Evolutionary conservation across 1,284 basidiomycete genomes (phyloP).

Genomic region (Trametes sp.): DNA sequence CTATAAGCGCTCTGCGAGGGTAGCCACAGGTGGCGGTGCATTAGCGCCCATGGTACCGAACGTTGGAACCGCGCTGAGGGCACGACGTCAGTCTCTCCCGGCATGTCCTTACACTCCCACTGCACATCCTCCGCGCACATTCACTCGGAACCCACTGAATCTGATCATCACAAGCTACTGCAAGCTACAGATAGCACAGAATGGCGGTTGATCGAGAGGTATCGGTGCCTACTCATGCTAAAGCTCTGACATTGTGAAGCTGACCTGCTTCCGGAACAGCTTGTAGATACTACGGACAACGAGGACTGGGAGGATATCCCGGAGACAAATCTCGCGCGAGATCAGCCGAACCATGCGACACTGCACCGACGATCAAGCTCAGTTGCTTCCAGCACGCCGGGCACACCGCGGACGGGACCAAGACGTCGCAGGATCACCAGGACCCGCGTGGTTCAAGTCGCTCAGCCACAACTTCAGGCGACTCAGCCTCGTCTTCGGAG

Average conservation of each 20-base stretch:
- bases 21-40: neutral
- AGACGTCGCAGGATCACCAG: conserved; percentile 33
- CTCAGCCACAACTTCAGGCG: conserved; percentile 19
- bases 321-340: conserved; percentile 6
- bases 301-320: conserved; percentile 36
- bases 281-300: neutral
- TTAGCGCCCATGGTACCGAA: neutral
- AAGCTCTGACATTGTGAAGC: too few species aligned
- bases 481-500: conserved; percentile 2
- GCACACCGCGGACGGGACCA: conserved; percentile 1
- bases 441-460: conserved; percentile 17
- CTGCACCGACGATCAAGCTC: neutral
- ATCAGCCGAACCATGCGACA: neutral
- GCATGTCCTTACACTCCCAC: too few species aligned
- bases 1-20: too few species aligned
- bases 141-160: too few species aligned
- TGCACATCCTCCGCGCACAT: too few species aligned
- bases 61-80: too few species aligned
- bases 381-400: neutral
- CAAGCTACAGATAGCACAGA: too few species aligned
- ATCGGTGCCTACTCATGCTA: too few species aligned
- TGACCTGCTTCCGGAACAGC: too few species aligned
- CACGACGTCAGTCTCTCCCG: neutral
- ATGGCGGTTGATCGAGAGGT: too few species aligned
- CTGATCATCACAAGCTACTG: too few species aligned